Evolutionary conservation across 805 yeast species (phyloP), one percentile per base, ranked within the genome.

Genomic region (Metschnikowia similis): DNA sequence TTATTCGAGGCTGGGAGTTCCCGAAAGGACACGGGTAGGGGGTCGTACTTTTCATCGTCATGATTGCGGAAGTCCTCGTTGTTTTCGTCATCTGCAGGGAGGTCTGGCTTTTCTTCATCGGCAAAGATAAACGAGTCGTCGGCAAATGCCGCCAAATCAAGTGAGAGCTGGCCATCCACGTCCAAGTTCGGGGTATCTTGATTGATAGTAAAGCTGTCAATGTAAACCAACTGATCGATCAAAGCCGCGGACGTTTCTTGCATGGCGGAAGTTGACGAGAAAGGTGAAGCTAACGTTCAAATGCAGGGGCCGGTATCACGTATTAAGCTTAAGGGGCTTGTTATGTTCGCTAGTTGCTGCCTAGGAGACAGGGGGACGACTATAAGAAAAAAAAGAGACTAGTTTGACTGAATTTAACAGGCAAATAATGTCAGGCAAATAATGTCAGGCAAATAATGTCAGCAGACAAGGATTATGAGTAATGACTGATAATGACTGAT

Each of bases 71-170:
- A 17, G 14, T 35, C 29, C 13, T 35, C 27, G 30, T 53, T 54
- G 37, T 51, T 56, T 34, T 63, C 60, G 27, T 60, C 60, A 17
- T 53, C 50, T 34, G 52, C 48, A 8, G 48, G 52, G 52, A 69
- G 48, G 38, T 64, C 75, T 1, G 85, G 84, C 61, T 85, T 85
- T 34, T 86, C 92, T 60, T 87, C 94, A 61, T 87, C 94, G 1
- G 92, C 89, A 62, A 87, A 87, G 2, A 87, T 79, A 56, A 87
- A 87, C 2, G 88, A 78, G 51, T 85, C 91, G 58, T 86, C 91
- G 0, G 91, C 92, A 75, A 87, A 87, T 0, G 90, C 91, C 14
- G 89, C 87, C 54, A 87, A 74, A 60, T 87, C 94, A 14, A 74
- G 61, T 29, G 72, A 67, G 9, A 74, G 61, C 54, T 70, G 76